Conservation (phyloP, 257 asterid species). For the Nicotiana obtusifolia region DNA sequence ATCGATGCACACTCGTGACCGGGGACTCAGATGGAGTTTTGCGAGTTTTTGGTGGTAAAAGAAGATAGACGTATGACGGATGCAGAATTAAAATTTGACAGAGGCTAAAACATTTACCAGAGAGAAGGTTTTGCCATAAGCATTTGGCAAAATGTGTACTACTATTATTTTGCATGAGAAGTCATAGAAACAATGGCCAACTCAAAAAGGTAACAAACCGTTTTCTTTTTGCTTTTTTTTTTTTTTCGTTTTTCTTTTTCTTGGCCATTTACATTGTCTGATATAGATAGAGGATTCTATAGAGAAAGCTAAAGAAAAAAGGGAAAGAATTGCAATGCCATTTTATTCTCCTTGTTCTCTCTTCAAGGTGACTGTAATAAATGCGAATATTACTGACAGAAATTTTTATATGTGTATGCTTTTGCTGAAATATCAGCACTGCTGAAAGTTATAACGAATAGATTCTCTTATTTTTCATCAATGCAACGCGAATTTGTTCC, state of each 20-base stretch:
- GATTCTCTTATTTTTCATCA: not conserved
- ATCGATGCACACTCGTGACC: constrained; percentile 66
- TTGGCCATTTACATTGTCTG: not conserved
- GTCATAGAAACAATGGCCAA: not conserved
- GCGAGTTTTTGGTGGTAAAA: constrained; percentile 55
- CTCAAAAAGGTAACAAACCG: not conserved
- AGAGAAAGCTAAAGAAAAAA: not conserved
- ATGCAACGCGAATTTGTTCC: no score
- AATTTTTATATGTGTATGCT: not conserved
- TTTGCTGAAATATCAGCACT: not conserved
- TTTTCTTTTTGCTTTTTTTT: not conserved
- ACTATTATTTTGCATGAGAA: not conserved
- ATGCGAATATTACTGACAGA: not conserved
- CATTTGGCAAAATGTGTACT: not conserved
- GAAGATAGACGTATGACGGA: not conserved
- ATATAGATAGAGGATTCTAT: not conserved
- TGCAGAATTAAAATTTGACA: not conserved
- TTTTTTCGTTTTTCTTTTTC: not conserved
- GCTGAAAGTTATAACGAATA: not conserved
- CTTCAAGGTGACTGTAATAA: not conserved
- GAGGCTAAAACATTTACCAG: no score
- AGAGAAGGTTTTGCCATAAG: not conserved
- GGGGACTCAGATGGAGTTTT: constrained; percentile 84
- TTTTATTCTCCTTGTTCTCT: not conserved
- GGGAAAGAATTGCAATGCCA: not conserved